phyloP scores from a whole-genome alignment of 345 rosid genomes.

The Corymbia maculata region DNA sequence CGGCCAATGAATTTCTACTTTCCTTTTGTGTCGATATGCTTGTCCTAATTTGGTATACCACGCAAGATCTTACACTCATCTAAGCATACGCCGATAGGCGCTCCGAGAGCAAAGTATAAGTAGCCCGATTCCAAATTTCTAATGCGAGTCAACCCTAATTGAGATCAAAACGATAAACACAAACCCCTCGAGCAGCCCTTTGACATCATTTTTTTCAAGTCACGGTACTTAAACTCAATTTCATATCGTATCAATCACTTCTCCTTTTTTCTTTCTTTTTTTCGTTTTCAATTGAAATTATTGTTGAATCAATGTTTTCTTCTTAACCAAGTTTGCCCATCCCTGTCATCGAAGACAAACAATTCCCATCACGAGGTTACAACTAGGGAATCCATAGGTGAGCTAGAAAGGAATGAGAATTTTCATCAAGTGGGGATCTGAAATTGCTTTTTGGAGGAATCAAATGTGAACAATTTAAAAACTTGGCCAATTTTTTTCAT shows the following conservation, averaged over 20 bases:
- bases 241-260: neutral
- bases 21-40: too few relatives aligned
- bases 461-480: neutral
- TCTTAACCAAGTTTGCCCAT: neutral
- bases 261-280: neutral
- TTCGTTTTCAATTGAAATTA: neutral
- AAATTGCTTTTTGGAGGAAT: neutral
- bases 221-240: accelerated
- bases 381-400: neutral
- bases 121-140: too few relatives aligned
- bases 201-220: neutral
- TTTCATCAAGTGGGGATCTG: neutral
- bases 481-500: neutral
- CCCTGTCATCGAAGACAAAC: neutral
- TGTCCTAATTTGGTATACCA: too few relatives aligned
- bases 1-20: neutral
- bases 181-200: neutral
- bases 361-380: neutral
- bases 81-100: too few relatives aligned
- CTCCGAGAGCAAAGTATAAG: too few relatives aligned
- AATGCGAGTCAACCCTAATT: neutral
- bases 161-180: neutral
- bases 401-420: neutral
- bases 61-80: too few relatives aligned
- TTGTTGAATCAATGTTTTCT: neutral